Evolutionary conservation across 345 rosid species (phyloP).

Genomic region (Xanthoceras sorbifolium): DNA sequence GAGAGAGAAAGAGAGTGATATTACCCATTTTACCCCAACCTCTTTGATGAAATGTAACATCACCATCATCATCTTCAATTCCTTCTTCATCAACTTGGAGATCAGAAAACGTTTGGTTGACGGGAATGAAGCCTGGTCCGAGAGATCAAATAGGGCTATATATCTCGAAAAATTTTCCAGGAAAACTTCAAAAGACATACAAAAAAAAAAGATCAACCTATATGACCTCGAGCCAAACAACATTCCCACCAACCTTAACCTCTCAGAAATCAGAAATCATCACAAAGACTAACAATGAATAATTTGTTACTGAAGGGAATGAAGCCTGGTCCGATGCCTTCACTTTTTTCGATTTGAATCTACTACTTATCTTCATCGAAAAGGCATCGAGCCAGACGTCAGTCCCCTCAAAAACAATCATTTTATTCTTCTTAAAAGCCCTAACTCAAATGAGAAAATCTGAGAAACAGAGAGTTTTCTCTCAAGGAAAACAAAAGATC

Average conservation of each 20-base stretch:
- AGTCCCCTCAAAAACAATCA: constrained; percentile 27
- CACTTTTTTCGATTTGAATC: neutral
- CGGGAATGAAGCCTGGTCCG: constrained; percentile 73
- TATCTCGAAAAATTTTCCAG: neutral
- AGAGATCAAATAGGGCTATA: constrained; percentile 39
- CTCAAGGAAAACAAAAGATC: neutral
- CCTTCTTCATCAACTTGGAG: neutral
- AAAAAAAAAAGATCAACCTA: constrained; percentile 36
- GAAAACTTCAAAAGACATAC: neutral
- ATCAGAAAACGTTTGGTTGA: constrained; percentile 35
- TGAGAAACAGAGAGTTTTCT: neutral
- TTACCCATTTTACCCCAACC: neutral
- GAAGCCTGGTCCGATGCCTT: constrained; percentile 32
- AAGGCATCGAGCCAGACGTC: constrained; percentile 21
- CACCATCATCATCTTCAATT: neutral
- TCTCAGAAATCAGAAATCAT: neutral
- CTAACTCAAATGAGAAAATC: constrained; percentile 12
- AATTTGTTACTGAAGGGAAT: constrained; percentile 20
- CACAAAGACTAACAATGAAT: neutral
- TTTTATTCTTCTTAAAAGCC: neutral
- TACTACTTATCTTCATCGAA: too few relatives aligned
- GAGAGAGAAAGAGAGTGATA: neutral
- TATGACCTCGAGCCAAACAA: constrained; percentile 57
- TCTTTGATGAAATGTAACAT: neutral
- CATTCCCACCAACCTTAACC: constrained; percentile 51